A percentile compares a stretch with the other conserved stretches of the same genome.
Conservation (phyloP, 768 basidiomycete genomes). For the Agaricus sinodeliciosus region DNA sequence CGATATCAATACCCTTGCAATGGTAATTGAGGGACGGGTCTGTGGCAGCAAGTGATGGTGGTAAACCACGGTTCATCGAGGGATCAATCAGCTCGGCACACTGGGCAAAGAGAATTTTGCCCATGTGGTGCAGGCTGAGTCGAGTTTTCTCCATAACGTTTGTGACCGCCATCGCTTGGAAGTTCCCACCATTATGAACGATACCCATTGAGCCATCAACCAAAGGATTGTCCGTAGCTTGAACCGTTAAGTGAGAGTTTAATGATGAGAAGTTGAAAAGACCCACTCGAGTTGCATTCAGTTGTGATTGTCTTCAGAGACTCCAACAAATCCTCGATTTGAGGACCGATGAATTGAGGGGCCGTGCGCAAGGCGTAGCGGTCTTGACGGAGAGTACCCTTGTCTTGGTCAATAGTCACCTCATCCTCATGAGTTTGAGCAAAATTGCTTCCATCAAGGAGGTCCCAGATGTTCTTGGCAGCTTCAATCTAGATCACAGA, state of each 20-base stretch:
- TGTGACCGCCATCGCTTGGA: slow-evolving; percentile 83
- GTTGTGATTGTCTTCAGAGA: slow-evolving; percentile 57
- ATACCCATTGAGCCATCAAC: slow-evolving; percentile 59
- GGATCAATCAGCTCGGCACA: slow-evolving; percentile 69
- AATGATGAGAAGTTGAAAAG: background rate
- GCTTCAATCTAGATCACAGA: slow-evolving; percentile 47
- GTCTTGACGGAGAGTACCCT: slow-evolving; percentile 73
- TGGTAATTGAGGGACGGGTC: slow-evolving; percentile 82
- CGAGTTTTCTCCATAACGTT: slow-evolving; percentile 88
- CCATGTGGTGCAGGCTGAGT: slow-evolving; percentile 60
- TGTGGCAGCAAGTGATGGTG: slow-evolving; percentile 71
- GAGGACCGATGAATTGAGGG: slow-evolving; percentile 83
- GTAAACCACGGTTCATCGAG: slow-evolving; percentile 74
- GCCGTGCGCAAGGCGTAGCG: slow-evolving; percentile 70
- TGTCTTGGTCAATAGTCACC: slow-evolving; percentile 64
- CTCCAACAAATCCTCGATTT: slow-evolving; percentile 70
- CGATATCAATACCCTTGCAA: slow-evolving; percentile 81
- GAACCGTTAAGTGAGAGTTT: slow-evolving; percentile 4
- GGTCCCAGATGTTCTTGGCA: slow-evolving; percentile 59
- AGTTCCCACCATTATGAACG: slow-evolving; percentile 82
- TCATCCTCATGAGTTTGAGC: slow-evolving; percentile 68
- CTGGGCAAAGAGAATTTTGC: slow-evolving; percentile 64
- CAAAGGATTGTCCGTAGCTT: slow-evolving; percentile 85
- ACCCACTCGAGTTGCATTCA: slow-evolving; percentile 80
- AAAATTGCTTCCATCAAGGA: slow-evolving; percentile 64